phyloP scores from a whole-genome alignment of 768 basidiomycete genomes.

The Russula virescens region DNA sequence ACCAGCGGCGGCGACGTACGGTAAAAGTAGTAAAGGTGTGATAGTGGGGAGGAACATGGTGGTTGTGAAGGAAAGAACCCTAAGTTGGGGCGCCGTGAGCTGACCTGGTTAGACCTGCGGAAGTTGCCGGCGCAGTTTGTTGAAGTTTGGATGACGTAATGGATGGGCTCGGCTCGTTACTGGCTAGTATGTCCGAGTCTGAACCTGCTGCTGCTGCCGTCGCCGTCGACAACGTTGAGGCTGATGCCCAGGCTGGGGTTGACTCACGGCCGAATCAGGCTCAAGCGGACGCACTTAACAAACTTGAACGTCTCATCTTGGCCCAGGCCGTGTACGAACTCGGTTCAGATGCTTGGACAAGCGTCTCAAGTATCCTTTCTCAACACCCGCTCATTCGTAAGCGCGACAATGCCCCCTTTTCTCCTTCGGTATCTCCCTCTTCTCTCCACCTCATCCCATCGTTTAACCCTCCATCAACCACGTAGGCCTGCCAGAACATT shows the following conservation, averaged over 20 bases:
- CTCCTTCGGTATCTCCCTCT: slow-evolving; percentile 47
- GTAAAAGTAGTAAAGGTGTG: slow-evolving; percentile 39
- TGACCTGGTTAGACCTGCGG: neutral
- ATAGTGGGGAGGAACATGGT: slow-evolving; percentile 42
- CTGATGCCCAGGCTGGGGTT: no score
- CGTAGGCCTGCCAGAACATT: slow-evolving; percentile 7
- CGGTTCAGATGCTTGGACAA: slow-evolving; percentile 63
- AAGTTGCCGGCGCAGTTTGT: neutral
- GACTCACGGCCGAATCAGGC: neutral
- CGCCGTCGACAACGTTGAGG: neutral
- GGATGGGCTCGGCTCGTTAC: no score
- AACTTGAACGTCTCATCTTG: slow-evolving; percentile 70
- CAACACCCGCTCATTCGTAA: slow-evolving; percentile 60
- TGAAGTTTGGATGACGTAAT: slow-evolving; percentile 11
- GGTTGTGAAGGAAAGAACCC: slow-evolving; percentile 20
- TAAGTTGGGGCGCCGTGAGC: neutral
- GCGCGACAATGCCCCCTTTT: slow-evolving; percentile 61
- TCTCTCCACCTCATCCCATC: slow-evolving; percentile 14
- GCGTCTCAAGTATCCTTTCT: slow-evolving; percentile 58
- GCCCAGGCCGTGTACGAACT: slow-evolving; percentile 84
- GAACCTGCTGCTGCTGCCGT: neutral
- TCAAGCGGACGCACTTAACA: slow-evolving; percentile 25
- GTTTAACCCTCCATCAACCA: neutral
- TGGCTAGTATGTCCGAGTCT: no score
- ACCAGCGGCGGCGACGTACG: slow-evolving; percentile 46